Evolutionary conservation across 139 green algal species (phyloP), one percentile per base, ranked within the genome.

Genomic region (Micractinium conductrix): DNA sequence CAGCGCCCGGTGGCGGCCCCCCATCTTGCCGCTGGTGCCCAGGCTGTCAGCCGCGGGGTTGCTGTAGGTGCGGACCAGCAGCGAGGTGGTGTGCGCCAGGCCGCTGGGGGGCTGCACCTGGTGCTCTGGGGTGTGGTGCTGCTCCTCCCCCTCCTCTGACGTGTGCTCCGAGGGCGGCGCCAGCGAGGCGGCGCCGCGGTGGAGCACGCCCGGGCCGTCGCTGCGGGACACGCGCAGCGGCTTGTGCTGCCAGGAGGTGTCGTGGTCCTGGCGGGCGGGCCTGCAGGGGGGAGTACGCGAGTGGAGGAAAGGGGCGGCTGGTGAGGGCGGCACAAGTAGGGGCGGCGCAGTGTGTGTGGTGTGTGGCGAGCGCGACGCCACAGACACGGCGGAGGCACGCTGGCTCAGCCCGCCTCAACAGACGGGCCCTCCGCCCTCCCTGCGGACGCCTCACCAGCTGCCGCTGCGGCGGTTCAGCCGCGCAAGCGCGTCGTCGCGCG

Each of bases 201-300:
- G 53, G 53, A 38, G 44, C 16, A 38, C 26, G 0, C 28, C 40
- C 4, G 45, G 2, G 48, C 44, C 28, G 40, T 62, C 10, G 38
- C 35, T 72, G 55, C 38, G 58, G 16, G 7, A 3, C 10, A 28
- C 6, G 7, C 28, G 30, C 38, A 72, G 45, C 38, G 76, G 76
- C 55, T 72, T 72, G 76, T 82, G 76, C 55, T 82, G 76, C 76
- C 76, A 82, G 0, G 76, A 82, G 24, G 58, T 73, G 37, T 82
- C 76, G 5, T 10, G 22, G 38, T 33, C 67, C 24, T 42, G 67
- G 33, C 67, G 42, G 70, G 19, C 42, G 70, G 42, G 45, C 72
- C 44, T 79, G 72, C 72, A n/a, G 4, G 53, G 53, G 53, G 26
- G 53, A 22, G n/a, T n/a, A n/a, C n/a, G n/a, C n/a, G n/a, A n/a